Base-by-base conservation (phyloP, 768 basidiomycete genomes). In the Tylopilus felleus region DNA sequence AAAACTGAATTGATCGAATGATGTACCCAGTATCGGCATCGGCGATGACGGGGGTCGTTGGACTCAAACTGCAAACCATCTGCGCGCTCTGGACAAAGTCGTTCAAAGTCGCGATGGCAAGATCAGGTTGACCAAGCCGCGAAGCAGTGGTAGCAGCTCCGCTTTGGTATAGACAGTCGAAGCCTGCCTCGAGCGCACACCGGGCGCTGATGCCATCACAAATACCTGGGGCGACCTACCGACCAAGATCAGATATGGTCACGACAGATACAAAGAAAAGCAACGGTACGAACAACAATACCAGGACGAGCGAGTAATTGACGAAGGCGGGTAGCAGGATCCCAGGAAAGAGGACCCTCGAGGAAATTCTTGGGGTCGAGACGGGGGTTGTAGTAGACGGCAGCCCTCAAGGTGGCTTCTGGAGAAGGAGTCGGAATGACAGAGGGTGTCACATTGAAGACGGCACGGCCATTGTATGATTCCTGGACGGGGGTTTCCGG, bases 61-160 rank as follows among this genome's bases (percentile, higher is more conserved):
- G 86, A 60, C 82, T 74, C 43, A 89, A 61, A 47, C 82, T 74
- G 70, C 82, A 83, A 49, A 88, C 84, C 83, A 88, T 86, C 64
- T 82, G 80, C 2, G 82, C 86, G 48, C 80, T 81, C 66, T 79
- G 80, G 22, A 85, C 85, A 55, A 90, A 90, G 62, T 90, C 88
- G 59, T 88, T 88, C 62, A 88, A 63, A 25, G 86, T 88, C 4
- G 88, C 86, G 59, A 90, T 87, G 23, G 86, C 88, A 39, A 90
- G 74, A 66, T 90, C 88, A n/a, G 88, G 87, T 64, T 83, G 82
- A 17, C 88, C 88, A 22, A 90, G 75, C 17, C 87, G 80, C 1
- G 88, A 89, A 39, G 88, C 88, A 12, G 88, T 90, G 1, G 88
- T 90, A 14, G 87, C 86, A 47, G 88, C 87, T 47, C 88, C 88